Evolutionary conservation across 1,284 basidiomycete species (phyloP), one percentile per base, ranked within the genome.

Genomic region (Cryptococcus sp.): DNA sequence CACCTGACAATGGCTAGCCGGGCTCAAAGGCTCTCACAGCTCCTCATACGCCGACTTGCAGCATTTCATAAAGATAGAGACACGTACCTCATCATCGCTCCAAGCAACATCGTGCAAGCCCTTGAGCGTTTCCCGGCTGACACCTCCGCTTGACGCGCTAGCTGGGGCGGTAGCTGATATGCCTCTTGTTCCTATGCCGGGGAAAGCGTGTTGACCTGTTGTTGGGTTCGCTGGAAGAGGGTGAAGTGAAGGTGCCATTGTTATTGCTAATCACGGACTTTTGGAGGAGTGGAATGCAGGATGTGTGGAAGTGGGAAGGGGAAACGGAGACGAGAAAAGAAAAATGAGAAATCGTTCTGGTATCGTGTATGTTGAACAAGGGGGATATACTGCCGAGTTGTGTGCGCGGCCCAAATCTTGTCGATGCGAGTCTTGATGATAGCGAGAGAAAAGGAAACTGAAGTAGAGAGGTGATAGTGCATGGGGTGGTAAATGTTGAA

Each of bases 81-180:
- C 8, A 34, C 78, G 45, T 66, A 79, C 78, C 72, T 97, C 93
- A 77, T 97, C 93, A 78, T 97, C 93, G 76, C 90, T 93, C 93
- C 93, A 97, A 75, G 93, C 94, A 82, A 93, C 93, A 87, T 97
- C 93, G 79, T 95, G 93, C 44, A 97, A 87, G 39, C 91, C 72
- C 62, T 79, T 80, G 55, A 80, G 70, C 45, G 77, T 68, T 44
- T 80, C 78, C 52, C 74, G 68, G 55, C 68, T 74, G 46, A 77
- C 76, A n/a, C 73, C 68, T 49, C 69, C 69, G n/a, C 62, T 65
- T 13, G 66, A 50, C 29, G 70, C 62, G 46, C 59, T 57, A 26
- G 70, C 55, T 15, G 67, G 61, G 34, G 57, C 55, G 22, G 57
- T 57, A 38, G 64, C 64, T 25, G 57, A 46, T 16, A 53, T 53